Conservation (phyloP, 2,329 filamentous ascomycete species). For the Trichophyton mentagrophytes region DNA sequence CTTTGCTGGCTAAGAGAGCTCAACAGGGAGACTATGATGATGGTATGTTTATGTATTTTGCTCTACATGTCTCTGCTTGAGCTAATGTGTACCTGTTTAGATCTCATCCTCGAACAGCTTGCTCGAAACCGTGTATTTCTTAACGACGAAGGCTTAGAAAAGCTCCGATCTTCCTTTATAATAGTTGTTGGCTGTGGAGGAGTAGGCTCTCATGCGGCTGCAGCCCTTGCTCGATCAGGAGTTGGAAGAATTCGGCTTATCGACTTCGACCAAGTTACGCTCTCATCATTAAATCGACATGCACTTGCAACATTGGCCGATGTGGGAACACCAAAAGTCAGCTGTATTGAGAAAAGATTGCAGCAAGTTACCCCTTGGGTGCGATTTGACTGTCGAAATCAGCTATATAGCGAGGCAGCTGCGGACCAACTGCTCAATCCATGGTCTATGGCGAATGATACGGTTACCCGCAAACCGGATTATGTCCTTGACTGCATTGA, state of each 20-base stretch:
- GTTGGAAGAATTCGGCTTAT: slow-evolving; percentile 78
- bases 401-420: slow-evolving; percentile 61
- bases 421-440: slow-evolving; percentile 55
- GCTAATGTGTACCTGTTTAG: slow-evolving; percentile 29
- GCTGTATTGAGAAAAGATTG: slow-evolving; percentile 64
- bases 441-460: slow-evolving; percentile 43
- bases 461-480: slow-evolving; percentile 48
- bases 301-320: slow-evolving; percentile 88
- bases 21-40: slow-evolving; percentile 53
- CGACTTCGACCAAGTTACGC: slow-evolving; percentile 94
- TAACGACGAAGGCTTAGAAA: slow-evolving; percentile 63
- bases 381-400: slow-evolving; percentile 70
- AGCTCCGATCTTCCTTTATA: slow-evolving; percentile 69
- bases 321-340: slow-evolving; percentile 84
- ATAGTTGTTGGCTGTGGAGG: slow-evolving; percentile 88
- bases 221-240: slow-evolving; percentile 76
- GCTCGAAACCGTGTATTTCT: slow-evolving; percentile 88
- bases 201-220: slow-evolving; percentile 82
- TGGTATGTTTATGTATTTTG: slow-evolving; percentile 26
- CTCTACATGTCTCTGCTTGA: background rate
- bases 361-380: slow-evolving; percentile 87
- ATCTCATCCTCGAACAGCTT: slow-evolving; percentile 85
- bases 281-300: slow-evolving; percentile 91
- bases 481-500: slow-evolving; percentile 97
- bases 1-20: slow-evolving; percentile 46